These are phyloP conservation scores for Quercus dentata DNA, from an alignment of 306 rosid species.

Conservation along the genomic window DNA sequence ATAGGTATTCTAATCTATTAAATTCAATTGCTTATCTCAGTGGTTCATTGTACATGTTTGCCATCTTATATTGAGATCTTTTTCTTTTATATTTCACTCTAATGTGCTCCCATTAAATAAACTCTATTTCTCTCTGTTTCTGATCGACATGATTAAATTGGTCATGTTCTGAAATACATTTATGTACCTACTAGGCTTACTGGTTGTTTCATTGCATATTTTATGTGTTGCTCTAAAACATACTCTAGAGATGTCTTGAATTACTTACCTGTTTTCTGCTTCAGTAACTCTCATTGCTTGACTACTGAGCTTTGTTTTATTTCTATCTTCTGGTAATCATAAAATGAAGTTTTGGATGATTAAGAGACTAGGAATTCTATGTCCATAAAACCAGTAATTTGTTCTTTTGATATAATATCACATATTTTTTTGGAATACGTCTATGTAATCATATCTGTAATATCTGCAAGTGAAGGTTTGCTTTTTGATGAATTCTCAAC, in stretches of 20 bases:
- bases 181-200: background rate
- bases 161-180: no score
- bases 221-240: background rate
- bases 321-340: no score
- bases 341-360: no score
- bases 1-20: slow-evolving; percentile 47
- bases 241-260: background rate
- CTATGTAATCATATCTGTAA: background rate
- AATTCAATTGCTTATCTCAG: background rate
- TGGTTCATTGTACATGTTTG: background rate
- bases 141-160: no score
- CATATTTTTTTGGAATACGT: background rate
- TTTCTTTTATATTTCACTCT: background rate
- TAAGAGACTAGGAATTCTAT: no score
- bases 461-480: background rate
- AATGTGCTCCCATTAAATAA: background rate
- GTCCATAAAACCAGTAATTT: background rate
- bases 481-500: background rate
- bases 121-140: background rate
- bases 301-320: background rate
- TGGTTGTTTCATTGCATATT: background rate
- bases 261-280: background rate
- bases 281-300: background rate
- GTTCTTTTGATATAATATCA: background rate
- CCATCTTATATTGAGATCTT: background rate